Conservation (phyloP, 1,284 basidiomycete genomes). For the Cutaneotrichosporon cavernicola region DNA sequence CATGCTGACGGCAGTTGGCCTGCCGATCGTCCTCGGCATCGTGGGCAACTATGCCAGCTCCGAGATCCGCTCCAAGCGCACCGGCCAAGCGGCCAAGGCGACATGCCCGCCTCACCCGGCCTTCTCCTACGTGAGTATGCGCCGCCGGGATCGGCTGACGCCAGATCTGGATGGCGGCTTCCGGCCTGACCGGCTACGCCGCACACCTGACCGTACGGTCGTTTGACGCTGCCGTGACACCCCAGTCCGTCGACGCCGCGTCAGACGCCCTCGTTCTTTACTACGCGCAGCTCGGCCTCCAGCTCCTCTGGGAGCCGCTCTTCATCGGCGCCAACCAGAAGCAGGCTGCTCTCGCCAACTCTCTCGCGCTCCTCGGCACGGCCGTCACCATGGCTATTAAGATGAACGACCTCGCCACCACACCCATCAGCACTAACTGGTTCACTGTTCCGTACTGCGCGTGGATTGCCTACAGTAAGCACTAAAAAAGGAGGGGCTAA, state of each 20-base stretch:
- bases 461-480: conserved; percentile 51
- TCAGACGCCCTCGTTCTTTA: conserved; percentile 63
- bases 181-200: conserved; percentile 67
- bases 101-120: conserved; percentile 20
- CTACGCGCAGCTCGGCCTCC: conserved; percentile 68
- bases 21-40: conserved; percentile 63
- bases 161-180: conserved; percentile 22
- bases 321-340: conserved; percentile 60
- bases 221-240: conserved; percentile 58
- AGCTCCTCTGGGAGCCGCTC: conserved; percentile 68
- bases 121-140: conserved; percentile 14
- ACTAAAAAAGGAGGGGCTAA: neutral
- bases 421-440: conserved; percentile 59
- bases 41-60: conserved; percentile 57
- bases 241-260: conserved; percentile 55
- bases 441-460: conserved; percentile 64
- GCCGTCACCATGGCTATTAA: conserved; percentile 66
- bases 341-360: conserved; percentile 63
- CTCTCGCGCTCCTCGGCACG: conserved; percentile 61
- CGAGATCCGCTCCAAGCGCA: conserved; percentile 32
- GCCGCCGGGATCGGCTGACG: neutral
- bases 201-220: conserved; percentile 65
- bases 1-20: conserved; percentile 53
- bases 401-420: conserved; percentile 57
- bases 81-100: conserved; percentile 4